phyloP scores from a whole-genome alignment of 2,329 filamentous ascomycete genomes.

The Colletotrichum aenigma region DNA sequence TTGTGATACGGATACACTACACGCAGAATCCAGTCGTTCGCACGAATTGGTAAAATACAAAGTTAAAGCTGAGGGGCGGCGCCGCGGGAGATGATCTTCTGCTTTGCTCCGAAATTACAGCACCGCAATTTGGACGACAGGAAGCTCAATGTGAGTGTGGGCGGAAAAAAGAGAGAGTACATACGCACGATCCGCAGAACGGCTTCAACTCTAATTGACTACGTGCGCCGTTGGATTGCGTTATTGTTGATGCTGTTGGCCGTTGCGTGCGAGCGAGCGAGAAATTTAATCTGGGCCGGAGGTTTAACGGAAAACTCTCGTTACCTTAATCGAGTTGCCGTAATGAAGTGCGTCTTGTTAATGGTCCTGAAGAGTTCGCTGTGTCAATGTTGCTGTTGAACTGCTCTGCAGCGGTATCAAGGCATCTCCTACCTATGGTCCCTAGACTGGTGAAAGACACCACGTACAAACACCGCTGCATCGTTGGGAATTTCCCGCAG shows the following conservation, averaged over 20 bases:
- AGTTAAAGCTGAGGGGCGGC: not conserved
- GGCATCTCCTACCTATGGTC: not conserved
- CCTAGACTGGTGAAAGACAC: not conserved
- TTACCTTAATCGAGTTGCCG: not conserved
- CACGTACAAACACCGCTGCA: not conserved
- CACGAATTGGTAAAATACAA: not conserved
- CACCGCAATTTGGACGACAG: not conserved
- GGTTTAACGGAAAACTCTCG: not conserved
- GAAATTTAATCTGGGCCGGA: not conserved
- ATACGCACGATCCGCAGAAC: conserved; percentile 6
- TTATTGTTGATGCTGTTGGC: not conserved
- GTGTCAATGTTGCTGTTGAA: not conserved
- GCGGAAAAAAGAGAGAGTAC: not conserved
- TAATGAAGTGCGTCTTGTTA: not conserved
- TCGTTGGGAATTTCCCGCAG: not conserved
- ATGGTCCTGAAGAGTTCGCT: not conserved
- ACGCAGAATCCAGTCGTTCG: not conserved
- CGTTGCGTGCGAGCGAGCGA: not conserved
- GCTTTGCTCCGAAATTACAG: not conserved
- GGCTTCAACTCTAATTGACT: conserved; percentile 3
- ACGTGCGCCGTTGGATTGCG: not conserved
- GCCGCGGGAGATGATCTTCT: not conserved
- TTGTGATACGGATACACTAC: not conserved
- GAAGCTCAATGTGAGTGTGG: not conserved
- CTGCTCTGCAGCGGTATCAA: not conserved